A percentile compares a stretch with the other conserved stretches of the same genome.
Conservation (phyloP, 2,329 filamentous ascomycete genomes). For the Calonectria naviculata region DNA sequence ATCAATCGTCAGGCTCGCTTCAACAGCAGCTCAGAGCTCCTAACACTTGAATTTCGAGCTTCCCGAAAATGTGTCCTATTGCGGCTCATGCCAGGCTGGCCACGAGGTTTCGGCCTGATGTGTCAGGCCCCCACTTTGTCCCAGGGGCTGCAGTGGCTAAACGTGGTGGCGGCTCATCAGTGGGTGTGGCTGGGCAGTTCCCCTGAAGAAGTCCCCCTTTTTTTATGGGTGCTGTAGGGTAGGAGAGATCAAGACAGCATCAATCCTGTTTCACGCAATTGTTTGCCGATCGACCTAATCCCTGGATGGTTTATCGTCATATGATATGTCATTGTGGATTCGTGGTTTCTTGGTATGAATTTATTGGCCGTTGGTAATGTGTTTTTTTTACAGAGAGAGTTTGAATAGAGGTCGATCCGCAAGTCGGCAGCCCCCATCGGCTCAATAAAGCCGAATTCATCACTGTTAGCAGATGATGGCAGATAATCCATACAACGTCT, state of each 20-base stretch:
- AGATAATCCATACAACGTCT: not conserved
- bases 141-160: constrained; percentile 26
- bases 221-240: not conserved
- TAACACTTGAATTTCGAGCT: constrained; percentile 38
- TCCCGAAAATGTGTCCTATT: constrained; percentile 44
- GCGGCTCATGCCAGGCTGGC: constrained; percentile 43
- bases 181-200: not conserved
- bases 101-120: constrained; percentile 40
- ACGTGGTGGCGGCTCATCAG: not conserved
- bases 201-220: constrained; percentile 1
- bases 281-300: not conserved
- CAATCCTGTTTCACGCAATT: not conserved
- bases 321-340: not conserved
- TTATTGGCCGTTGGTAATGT: not conserved
- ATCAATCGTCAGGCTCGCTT: constrained; percentile 34
- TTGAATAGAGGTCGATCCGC: not conserved
- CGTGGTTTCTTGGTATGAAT: not conserved
- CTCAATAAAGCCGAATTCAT: not conserved
- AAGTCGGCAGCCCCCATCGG: not conserved
- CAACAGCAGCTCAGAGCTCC: constrained; percentile 34
- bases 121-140: constrained; percentile 32
- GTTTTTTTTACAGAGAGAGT: not conserved
- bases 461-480: too few relatives aligned
- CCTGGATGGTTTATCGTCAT: not conserved
- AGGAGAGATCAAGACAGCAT: not conserved